Conservation (phyloP, 768 basidiomycete species). For the Termitomyces sp. region DNA sequence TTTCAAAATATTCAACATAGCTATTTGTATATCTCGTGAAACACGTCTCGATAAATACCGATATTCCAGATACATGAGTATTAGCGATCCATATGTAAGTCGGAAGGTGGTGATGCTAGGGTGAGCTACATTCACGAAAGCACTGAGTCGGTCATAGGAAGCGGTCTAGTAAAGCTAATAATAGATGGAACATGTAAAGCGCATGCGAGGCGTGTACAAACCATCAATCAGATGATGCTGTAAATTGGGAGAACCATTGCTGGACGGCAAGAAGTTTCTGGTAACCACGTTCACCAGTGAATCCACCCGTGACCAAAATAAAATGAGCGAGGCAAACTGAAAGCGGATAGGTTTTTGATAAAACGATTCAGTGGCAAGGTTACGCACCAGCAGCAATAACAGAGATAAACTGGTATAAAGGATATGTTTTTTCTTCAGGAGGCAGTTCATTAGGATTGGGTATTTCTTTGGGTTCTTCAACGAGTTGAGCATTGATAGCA, state of each 20-base stretch:
- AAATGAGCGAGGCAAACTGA: slow-evolving; percentile 46
- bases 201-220: neutral
- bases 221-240: slow-evolving; percentile 1
- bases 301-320: slow-evolving; percentile 37
- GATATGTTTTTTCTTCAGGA: slow-evolving; percentile 18
- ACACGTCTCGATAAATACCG: neutral
- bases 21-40: slow-evolving; percentile 6
- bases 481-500: slow-evolving; percentile 21
- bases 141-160: neutral
- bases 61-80: neutral
- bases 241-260: slow-evolving; percentile 27
- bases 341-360: slow-evolving; percentile 1
- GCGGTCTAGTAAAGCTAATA: neutral
- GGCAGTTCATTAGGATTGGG: slow-evolving; percentile 7
- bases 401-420: slow-evolving; percentile 28
- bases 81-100: neutral
- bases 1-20: slow-evolving; percentile 5
- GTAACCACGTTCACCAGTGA: slow-evolving; percentile 40
- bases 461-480: slow-evolving; percentile 12
- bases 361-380: neutral
- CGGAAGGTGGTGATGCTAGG: neutral
- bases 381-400: slow-evolving; percentile 30
- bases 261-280: slow-evolving; percentile 37
- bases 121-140: neutral
- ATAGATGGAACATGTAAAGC: neutral